A percentile compares a stretch with the other conserved stretches of the same genome.
These are phyloP conservation scores for Arabidopsis arenosa DNA, from an alignment of 345 rosid species.

Conservation along the genomic window DNA sequence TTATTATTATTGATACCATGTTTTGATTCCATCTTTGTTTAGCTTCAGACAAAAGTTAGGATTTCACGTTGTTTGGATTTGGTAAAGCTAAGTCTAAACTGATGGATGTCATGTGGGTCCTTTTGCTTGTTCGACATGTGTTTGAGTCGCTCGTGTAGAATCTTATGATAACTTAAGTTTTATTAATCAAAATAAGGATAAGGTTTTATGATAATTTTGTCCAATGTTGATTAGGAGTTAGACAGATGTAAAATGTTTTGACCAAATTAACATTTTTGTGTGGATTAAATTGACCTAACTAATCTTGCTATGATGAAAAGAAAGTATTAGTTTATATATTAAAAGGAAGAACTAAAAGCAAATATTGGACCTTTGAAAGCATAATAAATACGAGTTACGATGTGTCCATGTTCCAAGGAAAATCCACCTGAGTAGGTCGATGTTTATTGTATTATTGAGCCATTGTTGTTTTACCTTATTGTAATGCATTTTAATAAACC, in stretches of 20 bases:
- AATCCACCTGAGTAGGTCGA: slow-evolving; percentile 35
- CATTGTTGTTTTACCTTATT: background rate
- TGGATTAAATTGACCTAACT: too few relatives aligned
- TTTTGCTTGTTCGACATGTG: slow-evolving; percentile 7
- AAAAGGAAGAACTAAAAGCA: too few relatives aligned
- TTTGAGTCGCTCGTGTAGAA: background rate
- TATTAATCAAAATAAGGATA: background rate
- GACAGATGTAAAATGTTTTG: slow-evolving; percentile 3
- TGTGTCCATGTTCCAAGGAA: slow-evolving; percentile 16
- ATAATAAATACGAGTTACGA: slow-evolving; percentile 31
- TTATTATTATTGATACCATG: background rate
- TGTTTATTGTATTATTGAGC: slow-evolving; percentile 15
- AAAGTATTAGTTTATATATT: background rate
- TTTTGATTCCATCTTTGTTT: slow-evolving; percentile 1
- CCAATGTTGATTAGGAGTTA: background rate
- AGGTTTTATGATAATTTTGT: background rate
- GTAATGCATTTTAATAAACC: slow-evolving; percentile 15
- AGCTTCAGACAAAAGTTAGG: background rate
- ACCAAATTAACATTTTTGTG: background rate
- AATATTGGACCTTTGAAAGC: slow-evolving; percentile 7
- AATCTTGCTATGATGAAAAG: background rate
- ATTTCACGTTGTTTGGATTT: slow-evolving; percentile 20
- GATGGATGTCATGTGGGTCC: slow-evolving; percentile 20
- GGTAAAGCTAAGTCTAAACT: background rate
- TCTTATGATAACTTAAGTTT: slow-evolving; percentile 3